Evolutionary conservation across 75 land plant genomes (phyloP), one percentile per base, ranked within the genome.

Genomic region (Selaginella moellendorffii): DNA sequence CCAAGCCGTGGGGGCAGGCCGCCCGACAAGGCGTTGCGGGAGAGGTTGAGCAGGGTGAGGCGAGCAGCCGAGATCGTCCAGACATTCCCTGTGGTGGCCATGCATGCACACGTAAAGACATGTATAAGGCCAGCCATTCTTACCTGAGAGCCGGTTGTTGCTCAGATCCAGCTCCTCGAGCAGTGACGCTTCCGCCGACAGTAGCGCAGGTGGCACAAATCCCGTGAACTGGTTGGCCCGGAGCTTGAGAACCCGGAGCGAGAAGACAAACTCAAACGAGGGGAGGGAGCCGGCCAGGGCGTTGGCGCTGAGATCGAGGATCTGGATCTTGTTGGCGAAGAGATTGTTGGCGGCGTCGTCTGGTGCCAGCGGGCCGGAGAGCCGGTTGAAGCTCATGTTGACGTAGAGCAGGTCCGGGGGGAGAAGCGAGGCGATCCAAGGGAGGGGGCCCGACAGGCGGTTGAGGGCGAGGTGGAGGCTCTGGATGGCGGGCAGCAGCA

Each of bases 121-220:
- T n/a, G n/a, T n/a, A n/a, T n/a, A n/a, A n/a, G 5, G n/a, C n/a
- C n/a, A 56, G 8, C 31, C 12, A 23, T 22, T 28, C 25, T 31
- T 85, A 93, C 98, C 98, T 60, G 96, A 69, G n/a, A 93, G 84
- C 61, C 78, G 87, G 72, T 93, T 93, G 66, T 70, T 67, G 73
- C 96, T 85, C 60, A 93, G 78, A 77, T 93, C 98, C 67, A 93
- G 70, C 54, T 85, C 90, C 54, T 71, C 71, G 31, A 93, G 61
- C 63, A 80, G 77, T 29, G 82, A 64, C 26, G 86, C 26, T 69
- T 80, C 86, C 58, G 79, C 80, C 67, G 85, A 80, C 54, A 93
- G 56, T 30, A 93, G 82, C 61, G 80, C 73, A 70, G 76, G 72
- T 24, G 98, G 98, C 56, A 93, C 30, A 58, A 67, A 69, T 14